Evolutionary conservation across 768 basidiomycete species (phyloP).

Genomic region (Amanita pseudoporphyria): DNA sequence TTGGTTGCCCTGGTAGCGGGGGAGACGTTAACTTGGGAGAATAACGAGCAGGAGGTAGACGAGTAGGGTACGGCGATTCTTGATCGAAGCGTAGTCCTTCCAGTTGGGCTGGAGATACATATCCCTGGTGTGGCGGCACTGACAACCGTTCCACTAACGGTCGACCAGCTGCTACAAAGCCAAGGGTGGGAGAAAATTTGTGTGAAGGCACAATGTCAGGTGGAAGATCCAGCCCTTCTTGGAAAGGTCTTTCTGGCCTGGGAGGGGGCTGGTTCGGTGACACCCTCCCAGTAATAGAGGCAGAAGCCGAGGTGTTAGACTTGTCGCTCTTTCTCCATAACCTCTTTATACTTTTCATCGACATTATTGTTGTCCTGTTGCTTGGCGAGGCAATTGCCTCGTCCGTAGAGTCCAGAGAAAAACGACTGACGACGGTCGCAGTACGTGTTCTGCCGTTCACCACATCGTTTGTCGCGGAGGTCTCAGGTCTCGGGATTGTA

Average conservation of each 20-base stretch:
- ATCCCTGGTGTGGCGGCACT: background rate
- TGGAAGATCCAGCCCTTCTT: conserved; percentile 28
- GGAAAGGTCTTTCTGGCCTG: conserved; percentile 27
- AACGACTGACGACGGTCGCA: conserved; percentile 45
- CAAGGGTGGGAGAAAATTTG: conserved; percentile 19
- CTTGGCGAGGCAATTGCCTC: conserved; percentile 19
- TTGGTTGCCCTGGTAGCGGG: conserved; percentile 16
- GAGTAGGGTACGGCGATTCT: conserved; percentile 58
- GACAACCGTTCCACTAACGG: background rate
- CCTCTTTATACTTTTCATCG: conserved; percentile 64
- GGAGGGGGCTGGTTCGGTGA: conserved; percentile 27
- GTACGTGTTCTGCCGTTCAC: conserved; percentile 8
- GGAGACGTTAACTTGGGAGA: conserved; percentile 17
- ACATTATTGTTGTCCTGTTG: conserved; percentile 51
- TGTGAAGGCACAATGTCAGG: conserved; percentile 17
- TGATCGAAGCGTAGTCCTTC: conserved; percentile 63
- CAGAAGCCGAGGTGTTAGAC: conserved; percentile 27
- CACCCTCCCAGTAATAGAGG: conserved; percentile 18
- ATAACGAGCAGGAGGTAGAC: conserved; percentile 20
- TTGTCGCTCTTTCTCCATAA: conserved; percentile 72
- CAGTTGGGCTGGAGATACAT: conserved; percentile 9
- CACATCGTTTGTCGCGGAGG: background rate
- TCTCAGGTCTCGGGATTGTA: conserved; percentile 8
- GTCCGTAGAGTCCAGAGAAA: conserved; percentile 61
- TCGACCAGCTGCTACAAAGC: conserved; percentile 12